phyloP scores from a whole-genome alignment of 768 basidiomycete genomes.

The Leccinum incarnatum region DNA sequence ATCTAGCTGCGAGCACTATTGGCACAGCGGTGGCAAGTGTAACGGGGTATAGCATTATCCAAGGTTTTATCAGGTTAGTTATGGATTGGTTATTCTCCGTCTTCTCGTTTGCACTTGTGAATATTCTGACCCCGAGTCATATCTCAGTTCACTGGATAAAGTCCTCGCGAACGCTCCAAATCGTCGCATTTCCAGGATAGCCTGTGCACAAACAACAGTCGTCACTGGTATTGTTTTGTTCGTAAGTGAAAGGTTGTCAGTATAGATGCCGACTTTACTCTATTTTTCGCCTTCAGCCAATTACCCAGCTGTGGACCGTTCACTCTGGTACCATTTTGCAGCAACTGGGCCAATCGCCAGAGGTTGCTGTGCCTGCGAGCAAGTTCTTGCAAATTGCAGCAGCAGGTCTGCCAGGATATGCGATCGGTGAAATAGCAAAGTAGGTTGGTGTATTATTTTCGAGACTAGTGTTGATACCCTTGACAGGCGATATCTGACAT shows the following conservation, averaged over 20 bases:
- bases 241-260: conserved; percentile 8
- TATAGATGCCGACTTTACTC: background rate
- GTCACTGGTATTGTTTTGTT: conserved; percentile 25
- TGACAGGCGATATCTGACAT: conserved; percentile 20
- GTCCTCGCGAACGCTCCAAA: conserved; percentile 13
- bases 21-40: conserved; percentile 41
- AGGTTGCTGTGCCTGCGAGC: conserved; percentile 39
- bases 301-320: conserved; percentile 21
- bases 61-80: conserved; percentile 37
- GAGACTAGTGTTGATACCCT: conserved; percentile 1
- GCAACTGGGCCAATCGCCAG: conserved; percentile 34
- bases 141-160: conserved; percentile 20
- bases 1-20: conserved; percentile 50
- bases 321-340: conserved; percentile 38
- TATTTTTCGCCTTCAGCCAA: conserved; percentile 11
- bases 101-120: background rate
- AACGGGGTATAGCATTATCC: conserved; percentile 43
- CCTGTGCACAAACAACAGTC: conserved; percentile 19
- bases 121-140: conserved; percentile 11
- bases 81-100: conserved; percentile 8
- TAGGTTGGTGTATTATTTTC: conserved; percentile 3
- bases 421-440: conserved; percentile 41
- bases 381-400: conserved; percentile 39
- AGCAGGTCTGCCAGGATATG: conserved; percentile 47
- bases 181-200: conserved; percentile 13